phyloP scores from a whole-genome alignment of 768 basidiomycete genomes.

The Clathrus columnatus region DNA sequence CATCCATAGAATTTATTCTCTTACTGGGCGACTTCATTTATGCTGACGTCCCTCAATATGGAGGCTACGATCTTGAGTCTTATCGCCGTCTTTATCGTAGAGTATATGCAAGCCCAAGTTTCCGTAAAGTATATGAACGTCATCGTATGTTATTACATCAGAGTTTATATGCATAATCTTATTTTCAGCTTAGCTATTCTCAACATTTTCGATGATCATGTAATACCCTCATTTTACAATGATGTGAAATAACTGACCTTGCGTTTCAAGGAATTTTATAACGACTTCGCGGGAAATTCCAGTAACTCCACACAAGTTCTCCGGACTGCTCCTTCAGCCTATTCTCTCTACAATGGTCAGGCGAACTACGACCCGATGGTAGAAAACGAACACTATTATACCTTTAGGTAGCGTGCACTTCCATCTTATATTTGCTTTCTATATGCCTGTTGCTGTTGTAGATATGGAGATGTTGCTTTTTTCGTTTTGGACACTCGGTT shows the following conservation, averaged over 20 bases:
- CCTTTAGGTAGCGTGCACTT: conserved; percentile 31
- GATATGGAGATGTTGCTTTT: conserved; percentile 59
- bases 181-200: conserved; percentile 42
- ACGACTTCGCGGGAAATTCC: conserved; percentile 55
- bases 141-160: conserved; percentile 42
- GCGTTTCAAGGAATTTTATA: conserved; percentile 38
- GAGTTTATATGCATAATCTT: not conserved
- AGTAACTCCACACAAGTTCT: conserved; percentile 48
- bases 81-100: conserved; percentile 62
- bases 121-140: conserved; percentile 57
- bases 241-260: not conserved
- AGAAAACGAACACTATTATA: conserved; percentile 43
- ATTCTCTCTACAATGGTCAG: conserved; percentile 50
- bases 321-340: conserved; percentile 51
- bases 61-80: conserved; percentile 46
- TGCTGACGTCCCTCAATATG: conserved; percentile 58
- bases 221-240: conserved; percentile 15
- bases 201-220: conserved; percentile 68
- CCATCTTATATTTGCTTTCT: not conserved
- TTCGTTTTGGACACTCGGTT: conserved; percentile 72
- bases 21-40: conserved; percentile 74
- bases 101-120: conserved; percentile 55
- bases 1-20: conserved; percentile 48
- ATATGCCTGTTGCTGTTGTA: too few species aligned
- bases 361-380: conserved; percentile 50